phyloP scores from a whole-genome alignment of 345 rosid species.

The Euphorbia tirucalli region DNA sequence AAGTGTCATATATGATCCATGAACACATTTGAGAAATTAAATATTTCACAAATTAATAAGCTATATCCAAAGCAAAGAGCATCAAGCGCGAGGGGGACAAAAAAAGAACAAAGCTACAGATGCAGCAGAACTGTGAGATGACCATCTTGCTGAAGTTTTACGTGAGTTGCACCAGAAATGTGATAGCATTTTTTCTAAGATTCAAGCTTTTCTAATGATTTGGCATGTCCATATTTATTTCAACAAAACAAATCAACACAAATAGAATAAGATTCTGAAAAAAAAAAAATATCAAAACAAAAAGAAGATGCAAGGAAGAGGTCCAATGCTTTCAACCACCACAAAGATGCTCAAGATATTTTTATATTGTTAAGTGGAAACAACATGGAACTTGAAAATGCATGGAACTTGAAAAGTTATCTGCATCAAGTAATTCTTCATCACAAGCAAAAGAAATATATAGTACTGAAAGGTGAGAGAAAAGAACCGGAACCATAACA shows the following conservation, averaged over 20 bases:
- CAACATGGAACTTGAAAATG: neutral
- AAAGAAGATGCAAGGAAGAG: neutral
- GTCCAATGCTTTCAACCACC: neutral
- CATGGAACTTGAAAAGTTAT: neutral
- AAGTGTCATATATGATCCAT: neutral
- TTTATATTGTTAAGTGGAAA: neutral
- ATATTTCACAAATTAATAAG: neutral
- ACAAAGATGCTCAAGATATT: neutral
- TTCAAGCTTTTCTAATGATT: neutral
- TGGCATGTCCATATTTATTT: neutral
- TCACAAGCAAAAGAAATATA: neutral
- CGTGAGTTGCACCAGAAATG: neutral
- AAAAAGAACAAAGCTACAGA: no score
- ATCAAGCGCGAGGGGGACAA: no score
- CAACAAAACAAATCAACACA: neutral
- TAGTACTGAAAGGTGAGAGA: neutral
- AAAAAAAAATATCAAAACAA: neutral
- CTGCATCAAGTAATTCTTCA: neutral
- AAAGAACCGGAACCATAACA: constrained; percentile 9
- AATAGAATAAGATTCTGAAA: neutral
- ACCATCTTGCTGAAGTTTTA: neutral
- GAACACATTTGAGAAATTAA: neutral
- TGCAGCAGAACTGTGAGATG: neutral
- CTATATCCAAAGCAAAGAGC: neutral
- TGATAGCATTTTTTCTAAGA: neutral